Base-by-base conservation (phyloP, 495 filamentous ascomycete genomes). In the Hypoxylon trugodes region DNA sequence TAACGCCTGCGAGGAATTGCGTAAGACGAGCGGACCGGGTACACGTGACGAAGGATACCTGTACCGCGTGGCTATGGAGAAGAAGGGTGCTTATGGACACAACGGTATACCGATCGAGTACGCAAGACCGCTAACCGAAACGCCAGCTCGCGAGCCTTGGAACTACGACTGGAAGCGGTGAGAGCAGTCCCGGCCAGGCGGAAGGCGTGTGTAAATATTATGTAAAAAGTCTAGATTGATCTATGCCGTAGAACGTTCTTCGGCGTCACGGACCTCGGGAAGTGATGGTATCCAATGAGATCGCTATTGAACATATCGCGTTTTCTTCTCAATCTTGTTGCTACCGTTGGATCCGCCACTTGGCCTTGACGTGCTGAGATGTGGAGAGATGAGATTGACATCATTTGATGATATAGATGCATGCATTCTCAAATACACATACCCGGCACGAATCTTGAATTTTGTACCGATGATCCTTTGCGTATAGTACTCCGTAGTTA, bases 51-150 rank as follows among this genome's bases (percentile, higher is more conserved):
- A 87, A 47, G 92, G 93, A 3, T 88, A 87, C 69, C 73, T 97
- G 74, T 97, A 92, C 79, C 81, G 92, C 9, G 82, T 88, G 49
- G 90, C 91, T 33, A 89, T 96, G 86, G 87, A 87, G 74, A 96
- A 96, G 86, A 88, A 87, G 76, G 89, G 88, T 7, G 74, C 92
- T 35, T 95, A 88, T 53, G 79, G 81, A 10, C 70, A 79, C 68
- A 73, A 81, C 46, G 82, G 80, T 5, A 80, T 95, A 43, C 93
- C 93, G 61, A 89, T 96, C 71, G 92, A 96, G 82, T 96, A 96
- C 83, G 89, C 89, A 32, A 81, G 91, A 69, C 72, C 84, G 66
- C 92, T 96, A 84, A 91, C 87, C 30, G 92, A 96, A 61, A 89
- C 82, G 59, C 91, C 91, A 47, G 70, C 79, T 10, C 79, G 79